These are phyloP conservation scores for Microsporum audouinii DNA, from an alignment of 2,329 filamentous ascomycete genomes.

Conservation along the genomic window DNA sequence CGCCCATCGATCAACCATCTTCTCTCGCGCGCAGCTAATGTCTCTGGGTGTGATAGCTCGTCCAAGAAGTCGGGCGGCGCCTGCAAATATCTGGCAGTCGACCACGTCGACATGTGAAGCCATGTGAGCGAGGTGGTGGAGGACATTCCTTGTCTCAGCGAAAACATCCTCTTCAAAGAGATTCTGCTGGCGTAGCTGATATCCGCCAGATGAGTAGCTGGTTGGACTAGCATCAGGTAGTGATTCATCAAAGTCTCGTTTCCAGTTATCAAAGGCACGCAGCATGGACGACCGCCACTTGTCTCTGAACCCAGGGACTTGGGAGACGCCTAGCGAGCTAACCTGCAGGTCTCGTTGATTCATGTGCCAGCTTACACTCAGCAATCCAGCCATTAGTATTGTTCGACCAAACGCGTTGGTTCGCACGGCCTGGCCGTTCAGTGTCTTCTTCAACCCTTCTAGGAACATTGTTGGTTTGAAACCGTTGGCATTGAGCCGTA, in stretches of 20 bases:
- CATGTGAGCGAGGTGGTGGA: conserved; percentile 94
- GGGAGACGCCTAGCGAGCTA: conserved; percentile 68
- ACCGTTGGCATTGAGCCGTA: conserved; percentile 66
- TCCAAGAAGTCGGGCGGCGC: conserved; percentile 72
- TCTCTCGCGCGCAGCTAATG: conserved; percentile 62
- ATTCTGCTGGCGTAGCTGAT: conserved; percentile 19
- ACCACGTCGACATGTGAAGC: conserved; percentile 94
- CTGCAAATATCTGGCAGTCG: conserved; percentile 93
- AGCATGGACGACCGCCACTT: conserved; percentile 83
- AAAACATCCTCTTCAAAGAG: conserved; percentile 53
- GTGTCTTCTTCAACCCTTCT: conserved; percentile 77
- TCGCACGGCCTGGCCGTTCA: conserved; percentile 72
- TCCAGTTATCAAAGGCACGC: conserved; percentile 87
- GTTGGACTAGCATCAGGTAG: conserved; percentile 42
- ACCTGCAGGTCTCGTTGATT: conserved; percentile 91
- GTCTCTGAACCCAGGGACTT: conserved; percentile 72
- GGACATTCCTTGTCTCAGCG: conserved; percentile 75
- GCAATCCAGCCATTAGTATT: conserved; percentile 82
- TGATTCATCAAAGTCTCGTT: conserved; percentile 76
- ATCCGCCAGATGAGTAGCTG: conserved; percentile 14
- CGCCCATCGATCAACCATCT: conserved; percentile 84
- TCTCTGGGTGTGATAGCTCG: conserved; percentile 74
- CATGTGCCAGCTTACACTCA: conserved; percentile 96
- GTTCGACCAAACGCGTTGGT: conserved; percentile 91
- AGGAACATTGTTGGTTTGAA: conserved; percentile 79